These are phyloP conservation scores for Pulveroboletus sp. DNA, from an alignment of 768 basidiomycete genomes.

Conservation along the genomic window DNA sequence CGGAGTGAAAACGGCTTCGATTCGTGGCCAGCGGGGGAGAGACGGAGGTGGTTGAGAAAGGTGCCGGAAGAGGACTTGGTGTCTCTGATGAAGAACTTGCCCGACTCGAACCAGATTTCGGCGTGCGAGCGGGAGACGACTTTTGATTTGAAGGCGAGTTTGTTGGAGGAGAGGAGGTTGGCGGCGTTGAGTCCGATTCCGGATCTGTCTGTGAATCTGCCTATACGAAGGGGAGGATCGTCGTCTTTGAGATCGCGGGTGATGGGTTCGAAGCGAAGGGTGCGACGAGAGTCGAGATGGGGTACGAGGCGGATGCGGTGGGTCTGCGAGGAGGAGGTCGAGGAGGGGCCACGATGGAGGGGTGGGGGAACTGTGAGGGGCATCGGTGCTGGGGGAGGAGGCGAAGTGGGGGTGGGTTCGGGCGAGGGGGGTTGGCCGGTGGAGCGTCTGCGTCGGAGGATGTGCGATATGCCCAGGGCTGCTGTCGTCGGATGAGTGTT, in stretches of 20 bases:
- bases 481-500: slow-evolving; percentile 29
- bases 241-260: slow-evolving; percentile 74
- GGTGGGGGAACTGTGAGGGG: slow-evolving; percentile 22
- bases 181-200: slow-evolving; percentile 63
- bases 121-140: slow-evolving; percentile 94
- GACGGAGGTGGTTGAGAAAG: slow-evolving; percentile 90
- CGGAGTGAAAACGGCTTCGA: slow-evolving; percentile 74
- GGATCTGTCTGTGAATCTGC: slow-evolving; percentile 89
- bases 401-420: slow-evolving; percentile 8
- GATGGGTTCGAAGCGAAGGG: slow-evolving; percentile 91
- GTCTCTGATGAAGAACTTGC: slow-evolving; percentile 84
- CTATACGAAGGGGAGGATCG: slow-evolving; percentile 77
- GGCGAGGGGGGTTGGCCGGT: slow-evolving; percentile 46
- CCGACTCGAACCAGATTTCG: slow-evolving; percentile 81
- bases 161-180: slow-evolving; percentile 70
- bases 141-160: slow-evolving; percentile 93
- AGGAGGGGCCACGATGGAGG: slow-evolving; percentile 18
- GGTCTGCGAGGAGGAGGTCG: slow-evolving; percentile 24
- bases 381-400: too few species aligned
- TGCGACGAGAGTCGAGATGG: slow-evolving; percentile 86
- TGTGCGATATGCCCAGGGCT: slow-evolving; percentile 51
- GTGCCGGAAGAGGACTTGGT: slow-evolving; percentile 90
- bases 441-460: slow-evolving; percentile 67
- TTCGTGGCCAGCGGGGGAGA: slow-evolving; percentile 83
- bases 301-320: slow-evolving; percentile 94